These are phyloP conservation scores for Teratosphaeria pseudoeucalypti DNA, from an alignment of 2,329 filamentous ascomycete species.

Conservation along the genomic window DNA sequence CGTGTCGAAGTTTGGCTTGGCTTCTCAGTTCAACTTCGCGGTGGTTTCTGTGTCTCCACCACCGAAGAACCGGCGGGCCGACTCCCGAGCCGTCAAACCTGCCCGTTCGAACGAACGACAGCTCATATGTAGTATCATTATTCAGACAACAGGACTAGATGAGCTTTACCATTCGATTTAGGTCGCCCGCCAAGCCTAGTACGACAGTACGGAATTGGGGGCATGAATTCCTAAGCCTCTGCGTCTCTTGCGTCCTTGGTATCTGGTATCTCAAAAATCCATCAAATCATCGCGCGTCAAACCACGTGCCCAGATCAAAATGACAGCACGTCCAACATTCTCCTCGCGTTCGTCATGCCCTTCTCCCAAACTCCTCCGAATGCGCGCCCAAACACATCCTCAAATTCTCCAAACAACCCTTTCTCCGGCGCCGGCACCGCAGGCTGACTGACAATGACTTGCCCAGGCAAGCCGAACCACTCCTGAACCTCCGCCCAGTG, in stretches of 20 bases:
- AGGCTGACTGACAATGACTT: background rate
- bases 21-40: background rate
- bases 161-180: background rate
- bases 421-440: constrained; percentile 9
- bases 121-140: too few relatives aligned
- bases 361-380: background rate
- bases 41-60: background rate
- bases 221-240: background rate
- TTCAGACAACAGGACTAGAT: background rate
- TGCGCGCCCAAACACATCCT: constrained; percentile 8
- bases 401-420: constrained; percentile 4
- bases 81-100: too few relatives aligned
- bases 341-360: background rate
- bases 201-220: background rate
- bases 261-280: background rate
- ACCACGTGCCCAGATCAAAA: background rate
- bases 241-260: background rate
- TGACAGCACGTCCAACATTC: background rate
- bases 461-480: constrained; percentile 11
- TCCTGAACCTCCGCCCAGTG: constrained; percentile 22
- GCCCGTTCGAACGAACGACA: too few relatives aligned
- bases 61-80: too few relatives aligned
- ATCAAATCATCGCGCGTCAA: background rate
- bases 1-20: background rate
- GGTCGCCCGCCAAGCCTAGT: background rate